Evolutionary conservation across 148 eudicot genomes (phyloP).

Genomic region (Nyssa sinensis): DNA sequence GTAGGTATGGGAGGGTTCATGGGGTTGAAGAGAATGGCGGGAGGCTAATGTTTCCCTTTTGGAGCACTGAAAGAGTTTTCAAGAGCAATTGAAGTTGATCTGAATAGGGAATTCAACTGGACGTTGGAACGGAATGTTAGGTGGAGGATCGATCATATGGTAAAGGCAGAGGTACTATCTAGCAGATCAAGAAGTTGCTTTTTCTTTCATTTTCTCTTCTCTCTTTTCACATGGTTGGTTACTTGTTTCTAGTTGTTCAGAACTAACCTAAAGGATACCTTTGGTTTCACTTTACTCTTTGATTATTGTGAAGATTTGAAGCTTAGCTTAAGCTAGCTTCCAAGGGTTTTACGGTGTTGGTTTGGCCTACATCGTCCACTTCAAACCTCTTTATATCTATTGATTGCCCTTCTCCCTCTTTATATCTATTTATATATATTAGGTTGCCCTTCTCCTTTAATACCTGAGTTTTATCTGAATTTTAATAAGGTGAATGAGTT

Average conservation of each 20-base stretch:
- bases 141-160: slow-evolving; percentile 27
- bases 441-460: no score
- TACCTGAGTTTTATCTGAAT: no score
- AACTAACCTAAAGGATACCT: background rate
- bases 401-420: no score
- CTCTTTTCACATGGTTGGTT: background rate
- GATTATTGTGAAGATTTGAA: background rate
- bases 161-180: no score
- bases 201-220: background rate
- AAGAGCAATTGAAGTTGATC: slow-evolving; percentile 36
- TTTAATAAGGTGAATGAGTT: no score
- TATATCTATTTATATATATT: no score
- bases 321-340: no score
- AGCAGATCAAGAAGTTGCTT: background rate
- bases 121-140: slow-evolving; percentile 33
- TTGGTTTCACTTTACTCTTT: slow-evolving; percentile 5
- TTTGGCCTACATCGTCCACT: no score
- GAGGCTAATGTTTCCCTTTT: slow-evolving; percentile 59
- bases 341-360: no score
- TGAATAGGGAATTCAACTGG: slow-evolving; percentile 30
- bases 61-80: no score
- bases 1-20: slow-evolving; percentile 10
- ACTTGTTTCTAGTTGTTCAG: slow-evolving; percentile 9
- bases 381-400: no score
- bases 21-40: slow-evolving; percentile 27